Conservation (phyloP, 2,329 filamentous ascomycete species). For the Aspergillus hortae region DNA sequence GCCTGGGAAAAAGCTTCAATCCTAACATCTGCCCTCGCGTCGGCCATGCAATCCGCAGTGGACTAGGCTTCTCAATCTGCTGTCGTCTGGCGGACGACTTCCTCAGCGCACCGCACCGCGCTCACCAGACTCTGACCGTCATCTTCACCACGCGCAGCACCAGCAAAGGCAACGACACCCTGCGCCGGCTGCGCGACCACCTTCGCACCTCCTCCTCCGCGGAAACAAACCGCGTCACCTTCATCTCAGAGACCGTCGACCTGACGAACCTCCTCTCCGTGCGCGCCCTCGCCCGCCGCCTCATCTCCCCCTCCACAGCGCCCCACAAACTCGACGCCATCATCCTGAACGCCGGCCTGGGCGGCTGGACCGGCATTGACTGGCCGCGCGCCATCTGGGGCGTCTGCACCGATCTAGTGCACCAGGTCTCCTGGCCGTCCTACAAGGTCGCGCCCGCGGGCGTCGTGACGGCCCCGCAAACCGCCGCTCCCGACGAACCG, state of each 20-base stretch:
- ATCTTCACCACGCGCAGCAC: constrained; percentile 78
- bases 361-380: constrained; percentile 77
- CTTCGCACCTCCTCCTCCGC: constrained; percentile 43
- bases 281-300: constrained; percentile 49
- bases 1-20: neutral
- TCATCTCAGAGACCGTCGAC: constrained; percentile 58
- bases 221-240: constrained; percentile 40
- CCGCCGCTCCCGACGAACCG: constrained; percentile 47
- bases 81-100: constrained; percentile 88
- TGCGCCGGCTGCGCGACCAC: constrained; percentile 61
- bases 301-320: constrained; percentile 33
- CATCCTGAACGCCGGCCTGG: constrained; percentile 83
- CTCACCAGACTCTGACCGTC: constrained; percentile 68
- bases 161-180: constrained; percentile 70
- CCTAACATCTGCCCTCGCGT: constrained; percentile 8
- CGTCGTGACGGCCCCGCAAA: constrained; percentile 53
- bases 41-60: constrained; percentile 51
- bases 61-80: constrained; percentile 79
- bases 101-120: constrained; percentile 60
- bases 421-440: constrained; percentile 69
- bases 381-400: constrained; percentile 60
- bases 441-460: constrained; percentile 67
- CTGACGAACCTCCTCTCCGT: constrained; percentile 55
- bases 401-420: constrained; percentile 60
- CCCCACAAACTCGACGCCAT: constrained; percentile 73